Conservation (phyloP, 176 grass and related monocot genomes). For the Pontederia paniculata region DNA sequence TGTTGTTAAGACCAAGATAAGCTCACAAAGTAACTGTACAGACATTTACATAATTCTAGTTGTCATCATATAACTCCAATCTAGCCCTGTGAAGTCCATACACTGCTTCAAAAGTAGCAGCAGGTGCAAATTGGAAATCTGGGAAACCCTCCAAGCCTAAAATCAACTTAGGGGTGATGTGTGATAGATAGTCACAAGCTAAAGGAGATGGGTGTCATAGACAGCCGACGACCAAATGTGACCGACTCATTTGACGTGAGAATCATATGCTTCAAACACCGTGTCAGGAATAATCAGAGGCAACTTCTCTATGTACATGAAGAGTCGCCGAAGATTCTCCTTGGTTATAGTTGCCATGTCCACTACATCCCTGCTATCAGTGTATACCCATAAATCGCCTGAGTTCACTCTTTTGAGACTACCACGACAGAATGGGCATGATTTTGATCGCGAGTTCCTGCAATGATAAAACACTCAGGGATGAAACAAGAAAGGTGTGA, state of each 20-base stretch:
- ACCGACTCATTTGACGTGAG: constrained; percentile 67
- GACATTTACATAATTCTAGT: constrained; percentile 32
- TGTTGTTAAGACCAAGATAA: neutral
- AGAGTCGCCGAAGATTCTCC: constrained; percentile 59
- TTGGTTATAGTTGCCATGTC: constrained; percentile 58
- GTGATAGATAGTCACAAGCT: neutral
- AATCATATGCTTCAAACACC: constrained; percentile 72
- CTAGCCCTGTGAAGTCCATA: constrained; percentile 15
- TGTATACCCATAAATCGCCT: constrained; percentile 70
- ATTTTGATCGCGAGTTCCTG: constrained; percentile 74
- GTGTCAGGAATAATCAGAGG: constrained; percentile 55
- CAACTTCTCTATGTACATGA: constrained; percentile 70
- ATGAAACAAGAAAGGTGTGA: too few species aligned
- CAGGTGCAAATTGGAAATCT: constrained; percentile 22
- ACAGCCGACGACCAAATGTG: neutral
- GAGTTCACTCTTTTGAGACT: constrained; percentile 72
- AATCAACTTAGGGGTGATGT: too few species aligned
- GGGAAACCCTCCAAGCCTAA: too few species aligned
- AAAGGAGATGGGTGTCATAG: neutral
- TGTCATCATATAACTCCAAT: constrained; percentile 1
- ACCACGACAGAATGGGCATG: constrained; percentile 86
- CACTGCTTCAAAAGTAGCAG: constrained; percentile 29
- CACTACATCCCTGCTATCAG: constrained; percentile 39
- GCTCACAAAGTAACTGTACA: constrained; percentile 29
- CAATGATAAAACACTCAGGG: neutral